These are phyloP conservation scores for Aspergillus flavus DNA, from an alignment of 2,329 filamentous ascomycete genomes.

Conservation along the genomic window DNA sequence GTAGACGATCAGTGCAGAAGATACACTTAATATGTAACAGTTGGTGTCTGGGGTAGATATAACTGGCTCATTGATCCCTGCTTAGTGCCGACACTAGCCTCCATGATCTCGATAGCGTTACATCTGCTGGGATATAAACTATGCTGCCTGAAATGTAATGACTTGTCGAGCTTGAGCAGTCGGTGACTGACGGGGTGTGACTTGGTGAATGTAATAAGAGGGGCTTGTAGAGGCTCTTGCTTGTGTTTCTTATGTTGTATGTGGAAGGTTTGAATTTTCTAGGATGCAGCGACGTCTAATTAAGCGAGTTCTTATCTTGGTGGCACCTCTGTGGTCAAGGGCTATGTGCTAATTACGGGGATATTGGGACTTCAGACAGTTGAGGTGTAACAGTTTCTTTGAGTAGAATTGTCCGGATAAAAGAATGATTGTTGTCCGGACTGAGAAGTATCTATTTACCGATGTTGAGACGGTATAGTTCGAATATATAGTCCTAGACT, in stretches of 20 bases:
- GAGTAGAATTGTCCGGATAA: not conserved
- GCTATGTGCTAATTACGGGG: not conserved
- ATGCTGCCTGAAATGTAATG: not conserved
- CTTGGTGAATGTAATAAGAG: no score
- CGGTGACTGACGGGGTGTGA: not conserved
- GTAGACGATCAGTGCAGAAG: no score
- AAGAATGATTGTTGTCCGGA: not conserved
- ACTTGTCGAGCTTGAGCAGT: no score
- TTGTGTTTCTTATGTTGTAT: not conserved
- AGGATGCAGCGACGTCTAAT: not conserved
- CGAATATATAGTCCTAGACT: not conserved
- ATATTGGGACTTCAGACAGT: not conserved
- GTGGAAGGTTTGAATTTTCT: not conserved
- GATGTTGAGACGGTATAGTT: not conserved
- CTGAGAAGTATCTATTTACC: not conserved
- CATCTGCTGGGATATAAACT: not conserved
- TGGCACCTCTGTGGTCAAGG: not conserved
- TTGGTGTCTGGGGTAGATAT: not conserved
- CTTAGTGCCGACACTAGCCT: not conserved
- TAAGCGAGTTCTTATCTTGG: not conserved
- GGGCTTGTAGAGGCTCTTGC: not conserved
- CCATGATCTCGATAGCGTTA: no score
- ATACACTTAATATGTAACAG: not conserved
- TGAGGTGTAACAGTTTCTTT: not conserved
- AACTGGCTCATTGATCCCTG: not conserved